Conservation (phyloP, 2,329 filamentous ascomycete genomes). For the Leptographium flavum region DNA sequence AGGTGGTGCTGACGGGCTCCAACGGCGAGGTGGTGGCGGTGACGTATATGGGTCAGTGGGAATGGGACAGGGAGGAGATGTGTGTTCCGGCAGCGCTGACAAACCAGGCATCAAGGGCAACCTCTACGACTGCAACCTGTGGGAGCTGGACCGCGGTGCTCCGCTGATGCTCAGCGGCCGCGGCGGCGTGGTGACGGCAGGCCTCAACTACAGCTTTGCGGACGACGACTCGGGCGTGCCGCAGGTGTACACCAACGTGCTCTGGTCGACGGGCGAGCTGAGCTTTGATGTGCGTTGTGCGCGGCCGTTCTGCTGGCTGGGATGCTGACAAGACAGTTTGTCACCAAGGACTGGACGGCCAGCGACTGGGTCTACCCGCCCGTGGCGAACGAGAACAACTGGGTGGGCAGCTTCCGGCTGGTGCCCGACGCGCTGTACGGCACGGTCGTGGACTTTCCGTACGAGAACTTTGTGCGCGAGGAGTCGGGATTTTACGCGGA, state of each 20-base stretch:
- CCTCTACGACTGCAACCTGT: conserved; percentile 8
- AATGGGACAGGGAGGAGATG: too few relatives aligned
- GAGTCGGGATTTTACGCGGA: neutral
- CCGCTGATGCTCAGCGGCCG: conserved; percentile 9
- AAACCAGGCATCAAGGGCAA: conserved; percentile 7
- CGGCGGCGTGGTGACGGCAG: conserved; percentile 7
- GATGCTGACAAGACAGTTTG: neutral
- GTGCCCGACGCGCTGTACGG: too few relatives aligned
- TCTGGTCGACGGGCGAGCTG: conserved; percentile 10
- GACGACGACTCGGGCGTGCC: conserved; percentile 3
- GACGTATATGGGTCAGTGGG: conserved; percentile 19
- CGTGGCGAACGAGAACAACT: conserved; percentile 5
- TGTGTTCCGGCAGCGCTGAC: too few relatives aligned
- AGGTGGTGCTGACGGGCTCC: conserved; percentile 17
- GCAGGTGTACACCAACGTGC: conserved; percentile 9
- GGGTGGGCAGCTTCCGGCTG: conserved; percentile 2
- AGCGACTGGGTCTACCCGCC: conserved; percentile 7
- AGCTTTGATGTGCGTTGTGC: conserved; percentile 8
- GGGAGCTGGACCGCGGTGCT: conserved; percentile 10
- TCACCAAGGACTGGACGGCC: neutral
- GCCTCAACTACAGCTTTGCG: conserved; percentile 11
- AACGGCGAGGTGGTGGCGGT: conserved; percentile 19
- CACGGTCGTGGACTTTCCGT: conserved; percentile 3
- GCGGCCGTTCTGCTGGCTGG: neutral
- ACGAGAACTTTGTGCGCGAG: neutral